These are phyloP conservation scores for Rhodomyrtus tomentosa DNA, from an alignment of 345 rosid species.

Conservation along the genomic window DNA sequence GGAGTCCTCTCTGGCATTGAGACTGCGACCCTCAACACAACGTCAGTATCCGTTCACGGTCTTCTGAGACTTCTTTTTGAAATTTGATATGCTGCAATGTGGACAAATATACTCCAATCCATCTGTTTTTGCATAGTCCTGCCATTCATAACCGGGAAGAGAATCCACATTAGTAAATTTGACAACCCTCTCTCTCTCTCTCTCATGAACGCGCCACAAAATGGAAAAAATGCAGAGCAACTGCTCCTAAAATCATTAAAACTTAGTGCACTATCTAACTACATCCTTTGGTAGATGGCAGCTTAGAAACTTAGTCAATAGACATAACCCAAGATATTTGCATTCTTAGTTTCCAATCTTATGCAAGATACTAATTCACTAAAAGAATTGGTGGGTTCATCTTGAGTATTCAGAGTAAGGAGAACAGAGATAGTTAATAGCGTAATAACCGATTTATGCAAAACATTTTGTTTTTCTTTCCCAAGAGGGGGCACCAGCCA, in stretches of 20 bases:
- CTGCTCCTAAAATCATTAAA: neutral
- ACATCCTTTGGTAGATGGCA: neutral
- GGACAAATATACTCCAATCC: constrained; percentile 98
- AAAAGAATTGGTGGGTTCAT: neutral
- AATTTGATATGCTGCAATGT: constrained; percentile 77
- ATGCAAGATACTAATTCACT: neutral
- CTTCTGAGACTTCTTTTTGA: constrained; percentile 85
- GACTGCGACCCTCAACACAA: neutral
- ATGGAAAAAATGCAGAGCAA: neutral
- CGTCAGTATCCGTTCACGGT: constrained; percentile 47
- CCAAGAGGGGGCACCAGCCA: neutral
- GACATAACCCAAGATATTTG: neutral
- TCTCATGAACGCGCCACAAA: neutral
- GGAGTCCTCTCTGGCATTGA: neutral
- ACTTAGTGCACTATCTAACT: neutral
- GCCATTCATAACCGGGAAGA: constrained; percentile 9
- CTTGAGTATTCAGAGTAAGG: neutral
- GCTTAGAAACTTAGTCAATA: neutral
- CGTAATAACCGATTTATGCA: neutral
- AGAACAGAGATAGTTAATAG: neutral
- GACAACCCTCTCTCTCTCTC: neutral
- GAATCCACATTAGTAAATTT: neutral
- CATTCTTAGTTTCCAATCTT: neutral
- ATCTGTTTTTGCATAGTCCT: constrained; percentile 98
- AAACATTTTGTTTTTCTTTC: neutral